These are phyloP conservation scores for Danielozyma ontarioensis DNA, from an alignment of 805 yeast genomes.

Conservation along the genomic window DNA sequence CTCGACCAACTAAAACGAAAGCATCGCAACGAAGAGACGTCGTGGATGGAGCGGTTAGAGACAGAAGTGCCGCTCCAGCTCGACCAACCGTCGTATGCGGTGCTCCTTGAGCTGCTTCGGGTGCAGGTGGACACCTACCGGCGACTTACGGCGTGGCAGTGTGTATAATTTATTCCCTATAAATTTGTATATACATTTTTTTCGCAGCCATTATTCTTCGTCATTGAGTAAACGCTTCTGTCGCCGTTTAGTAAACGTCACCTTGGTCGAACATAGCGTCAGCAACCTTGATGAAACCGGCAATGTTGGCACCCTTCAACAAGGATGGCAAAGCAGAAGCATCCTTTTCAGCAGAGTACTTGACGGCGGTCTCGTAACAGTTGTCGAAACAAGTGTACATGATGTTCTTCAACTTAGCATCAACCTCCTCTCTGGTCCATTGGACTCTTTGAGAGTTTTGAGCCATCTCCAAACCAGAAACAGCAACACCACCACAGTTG, in stretches of 20 bases:
- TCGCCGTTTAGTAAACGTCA: slow-evolving; percentile 50
- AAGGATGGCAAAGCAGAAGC: slow-evolving; percentile 73
- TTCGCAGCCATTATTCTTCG: too few species aligned
- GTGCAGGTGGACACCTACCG: too few species aligned
- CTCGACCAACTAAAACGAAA: too few species aligned
- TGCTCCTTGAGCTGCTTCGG: too few species aligned
- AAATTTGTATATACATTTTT: too few species aligned
- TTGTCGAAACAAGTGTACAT: slow-evolving; percentile 90
- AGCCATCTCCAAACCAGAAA: slow-evolving; percentile 98
- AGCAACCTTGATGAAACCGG: slow-evolving; percentile 98
- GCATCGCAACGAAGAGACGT: too few species aligned
- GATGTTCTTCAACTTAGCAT: slow-evolving; percentile 81
- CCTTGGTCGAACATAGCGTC: slow-evolving; percentile 98
- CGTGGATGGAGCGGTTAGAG: too few species aligned
- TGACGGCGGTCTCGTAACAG: slow-evolving; percentile 83
- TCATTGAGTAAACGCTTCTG: too few species aligned
- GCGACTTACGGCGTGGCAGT: too few species aligned
- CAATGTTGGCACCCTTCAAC: slow-evolving; percentile 98
- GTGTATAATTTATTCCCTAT: too few species aligned
- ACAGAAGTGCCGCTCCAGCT: too few species aligned
- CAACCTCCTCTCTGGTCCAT: slow-evolving; percentile 94
- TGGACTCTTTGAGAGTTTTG: slow-evolving; percentile 92
- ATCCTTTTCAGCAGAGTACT: slow-evolving; percentile 69
- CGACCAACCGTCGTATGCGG: too few species aligned
- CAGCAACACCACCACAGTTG: slow-evolving; percentile 99